Evolutionary conservation across 495 filamentous ascomycete species (phyloP).

Genomic region (Elasticomyces elasticus): DNA sequence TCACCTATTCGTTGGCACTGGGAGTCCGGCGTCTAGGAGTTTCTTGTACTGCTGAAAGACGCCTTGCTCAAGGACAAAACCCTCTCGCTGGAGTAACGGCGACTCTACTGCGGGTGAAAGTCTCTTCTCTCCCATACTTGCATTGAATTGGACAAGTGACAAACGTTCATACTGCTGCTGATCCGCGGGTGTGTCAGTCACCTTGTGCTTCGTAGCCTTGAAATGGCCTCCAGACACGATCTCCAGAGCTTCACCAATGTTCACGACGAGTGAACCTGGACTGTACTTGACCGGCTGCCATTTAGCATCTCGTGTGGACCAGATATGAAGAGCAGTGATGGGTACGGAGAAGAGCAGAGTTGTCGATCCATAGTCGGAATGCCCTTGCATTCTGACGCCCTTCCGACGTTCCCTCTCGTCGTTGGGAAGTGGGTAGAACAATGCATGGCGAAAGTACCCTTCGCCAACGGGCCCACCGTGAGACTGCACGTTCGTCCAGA

Average conservation of each 20-base stretch:
- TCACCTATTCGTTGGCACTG: too few relatives aligned
- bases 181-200: conserved; percentile 36
- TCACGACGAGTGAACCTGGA: conserved; percentile 38
- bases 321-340: conserved; percentile 37
- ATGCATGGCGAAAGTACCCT: conserved; percentile 40
- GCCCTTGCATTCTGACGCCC: conserved; percentile 39
- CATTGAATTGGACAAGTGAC: conserved; percentile 38
- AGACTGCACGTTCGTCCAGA: conserved; percentile 40
- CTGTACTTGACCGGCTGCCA: conserved; percentile 40
- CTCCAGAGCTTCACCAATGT: conserved; percentile 40
- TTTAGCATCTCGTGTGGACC: conserved; percentile 33
- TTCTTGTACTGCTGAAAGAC: conserved; percentile 5
- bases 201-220: conserved; percentile 39
- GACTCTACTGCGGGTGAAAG: conserved; percentile 3
- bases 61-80: conserved; percentile 4
- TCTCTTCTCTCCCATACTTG: background rate
- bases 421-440: conserved; percentile 33
- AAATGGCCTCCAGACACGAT: conserved; percentile 42
- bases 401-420: conserved; percentile 24
- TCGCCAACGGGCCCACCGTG: conserved; percentile 37
- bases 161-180: conserved; percentile 35
- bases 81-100: conserved; percentile 1
- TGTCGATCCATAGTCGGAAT: conserved; percentile 38
- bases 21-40: background rate
- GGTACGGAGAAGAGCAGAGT: conserved; percentile 39